A percentile compares a stretch with the other conserved stretches of the same genome.
These are phyloP conservation scores for Eragrostis curvula DNA, from an alignment of 176 grass and related monocot genomes.

Conservation along the genomic window DNA sequence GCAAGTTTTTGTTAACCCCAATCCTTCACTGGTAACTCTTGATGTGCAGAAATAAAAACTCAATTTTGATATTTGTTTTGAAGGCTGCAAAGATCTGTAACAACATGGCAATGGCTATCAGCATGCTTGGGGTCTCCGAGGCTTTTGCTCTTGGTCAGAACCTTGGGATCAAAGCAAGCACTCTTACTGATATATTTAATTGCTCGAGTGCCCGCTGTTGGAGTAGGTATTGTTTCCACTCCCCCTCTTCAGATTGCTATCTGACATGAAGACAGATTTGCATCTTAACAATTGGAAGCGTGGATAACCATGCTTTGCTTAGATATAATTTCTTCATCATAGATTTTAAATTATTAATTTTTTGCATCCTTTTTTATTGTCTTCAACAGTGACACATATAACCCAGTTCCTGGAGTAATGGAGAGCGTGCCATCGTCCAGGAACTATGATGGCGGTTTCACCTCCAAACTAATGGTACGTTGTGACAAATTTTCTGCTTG, in stretches of 20 bases:
- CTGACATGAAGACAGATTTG: not conserved
- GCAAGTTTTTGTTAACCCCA: slow-evolving; percentile 54
- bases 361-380: not conserved
- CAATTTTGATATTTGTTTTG: slow-evolving; percentile 27
- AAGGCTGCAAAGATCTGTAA: slow-evolving; percentile 98
- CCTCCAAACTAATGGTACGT: slow-evolving; percentile 90
- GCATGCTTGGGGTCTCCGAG: slow-evolving; percentile 92
- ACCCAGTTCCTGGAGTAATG: slow-evolving; percentile 95
- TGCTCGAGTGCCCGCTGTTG: slow-evolving; percentile 96
- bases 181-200: slow-evolving; percentile 90
- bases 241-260: slow-evolving; percentile 1
- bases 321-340: not conserved
- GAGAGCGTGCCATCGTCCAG: slow-evolving; percentile 74
- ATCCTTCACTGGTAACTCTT: slow-evolving; percentile 1
- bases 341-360: slow-evolving; percentile 27
- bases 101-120: slow-evolving; percentile 95
- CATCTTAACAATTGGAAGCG: not conserved
- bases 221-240: slow-evolving; percentile 71
- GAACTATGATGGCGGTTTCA: slow-evolving; percentile 87
- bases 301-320: not conserved
- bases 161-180: slow-evolving; percentile 78
- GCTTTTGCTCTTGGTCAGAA: slow-evolving; percentile 93
- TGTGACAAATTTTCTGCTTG: not conserved
- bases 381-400: slow-evolving; percentile 81
- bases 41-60: not conserved